Conservation (phyloP, 768 basidiomycete genomes). For the Boletales sp. region DNA sequence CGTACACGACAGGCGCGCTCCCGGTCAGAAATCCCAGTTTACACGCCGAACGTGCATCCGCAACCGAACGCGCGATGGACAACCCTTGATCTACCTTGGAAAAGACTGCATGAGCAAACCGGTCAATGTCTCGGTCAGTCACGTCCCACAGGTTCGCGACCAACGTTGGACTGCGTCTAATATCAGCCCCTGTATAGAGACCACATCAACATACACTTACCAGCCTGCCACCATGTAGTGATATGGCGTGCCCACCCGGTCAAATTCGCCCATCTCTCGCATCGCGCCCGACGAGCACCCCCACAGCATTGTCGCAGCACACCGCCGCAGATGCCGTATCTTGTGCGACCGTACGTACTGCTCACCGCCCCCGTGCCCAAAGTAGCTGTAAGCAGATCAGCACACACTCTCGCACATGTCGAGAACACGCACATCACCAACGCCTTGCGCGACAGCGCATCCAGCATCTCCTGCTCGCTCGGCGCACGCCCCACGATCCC, state of each 20-base stretch:
- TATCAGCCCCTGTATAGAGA: not conserved
- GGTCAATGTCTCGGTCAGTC: conserved; percentile 96
- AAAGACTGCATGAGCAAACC: conserved; percentile 82
- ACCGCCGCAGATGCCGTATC: conserved; percentile 75
- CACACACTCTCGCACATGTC: not conserved
- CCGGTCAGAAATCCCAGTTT: conserved; percentile 93
- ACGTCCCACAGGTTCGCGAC: conserved; percentile 98
- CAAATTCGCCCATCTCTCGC: conserved; percentile 91
- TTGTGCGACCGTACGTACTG: conserved; percentile 90
- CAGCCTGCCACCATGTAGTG: conserved; percentile 98
- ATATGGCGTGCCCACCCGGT: conserved; percentile 86
- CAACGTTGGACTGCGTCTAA: conserved; percentile 67
- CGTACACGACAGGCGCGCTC: conserved; percentile 92
- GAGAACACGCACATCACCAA: conserved; percentile 76
- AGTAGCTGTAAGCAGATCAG: conserved; percentile 59
- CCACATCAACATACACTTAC: conserved; percentile 46
- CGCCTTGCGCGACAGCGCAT: conserved; percentile 71
- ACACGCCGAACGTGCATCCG: conserved; percentile 72
- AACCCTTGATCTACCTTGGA: conserved; percentile 47
- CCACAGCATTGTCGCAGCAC: conserved; percentile 96
- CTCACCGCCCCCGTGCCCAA: conserved; percentile 95
- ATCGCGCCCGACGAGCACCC: conserved; percentile 94
- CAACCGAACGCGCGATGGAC: conserved; percentile 75
- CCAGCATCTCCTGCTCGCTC: conserved; percentile 78
- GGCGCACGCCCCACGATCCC: conserved; percentile 75